Conservation (phyloP, 768 basidiomycete genomes). For the Amanita phalloides region DNA sequence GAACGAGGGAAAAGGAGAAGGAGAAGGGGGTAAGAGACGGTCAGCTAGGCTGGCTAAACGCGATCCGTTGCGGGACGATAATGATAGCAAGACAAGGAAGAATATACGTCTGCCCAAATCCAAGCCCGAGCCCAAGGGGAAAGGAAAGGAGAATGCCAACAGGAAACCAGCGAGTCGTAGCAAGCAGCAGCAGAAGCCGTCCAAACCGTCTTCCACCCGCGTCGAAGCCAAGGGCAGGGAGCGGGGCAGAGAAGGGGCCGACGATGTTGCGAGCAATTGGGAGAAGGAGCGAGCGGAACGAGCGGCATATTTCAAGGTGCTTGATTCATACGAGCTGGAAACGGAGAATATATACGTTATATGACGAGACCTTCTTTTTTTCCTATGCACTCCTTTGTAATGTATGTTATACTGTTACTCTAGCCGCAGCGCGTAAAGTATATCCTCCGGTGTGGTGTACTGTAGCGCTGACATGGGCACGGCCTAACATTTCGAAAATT, state of each 20-base stretch:
- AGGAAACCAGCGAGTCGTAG: not conserved
- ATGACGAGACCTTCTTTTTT: not conserved
- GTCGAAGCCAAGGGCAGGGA: not conserved
- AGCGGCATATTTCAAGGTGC: slow-evolving; percentile 2
- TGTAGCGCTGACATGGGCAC: no score
- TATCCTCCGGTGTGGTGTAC: no score
- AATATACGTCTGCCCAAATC: not conserved
- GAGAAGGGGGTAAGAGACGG: not conserved
- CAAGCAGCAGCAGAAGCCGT: no score
- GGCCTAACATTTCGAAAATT: no score
- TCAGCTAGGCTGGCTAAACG: slow-evolving; percentile 2
- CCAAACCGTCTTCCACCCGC: no score
- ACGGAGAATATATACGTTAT: slow-evolving; percentile 5
- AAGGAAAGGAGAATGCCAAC: slow-evolving; percentile 2
- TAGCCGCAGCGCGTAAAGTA: no score
- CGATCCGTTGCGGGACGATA: not conserved
- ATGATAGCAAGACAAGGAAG: not conserved
- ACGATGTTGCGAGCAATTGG: not conserved
- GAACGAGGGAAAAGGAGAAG: not conserved
- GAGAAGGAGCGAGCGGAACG: slow-evolving; percentile 1
- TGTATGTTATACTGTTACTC: no score
- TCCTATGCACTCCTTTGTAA: no score
- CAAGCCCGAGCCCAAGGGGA: not conserved
- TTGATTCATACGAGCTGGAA: slow-evolving; percentile 4
- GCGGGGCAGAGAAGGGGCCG: not conserved